Base-by-base conservation (phyloP, 768 basidiomycete genomes). In the Boletus eberwhitei region DNA sequence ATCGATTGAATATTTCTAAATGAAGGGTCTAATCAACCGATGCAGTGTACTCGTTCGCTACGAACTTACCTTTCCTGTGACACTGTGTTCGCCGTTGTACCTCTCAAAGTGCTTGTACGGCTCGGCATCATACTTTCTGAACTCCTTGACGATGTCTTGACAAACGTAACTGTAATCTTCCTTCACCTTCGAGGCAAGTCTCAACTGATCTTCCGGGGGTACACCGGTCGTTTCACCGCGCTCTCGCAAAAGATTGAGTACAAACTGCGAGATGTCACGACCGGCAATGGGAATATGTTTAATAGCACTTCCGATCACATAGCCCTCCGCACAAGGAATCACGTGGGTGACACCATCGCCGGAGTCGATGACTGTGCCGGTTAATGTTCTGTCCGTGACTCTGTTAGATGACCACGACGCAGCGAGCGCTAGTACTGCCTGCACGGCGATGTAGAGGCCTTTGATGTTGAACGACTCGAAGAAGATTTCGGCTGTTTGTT, bases 381-480 rank as follows among this genome's bases (percentile, higher is more conserved):
- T 98, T 52, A 96, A 82, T 1, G 92, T 94, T 59, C 94, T 86
- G 72, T 96, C 93, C 21, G 83, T 83, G 59, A 91, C 91, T 57
- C 87, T 84, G 71, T 88, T 90, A 55, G 91, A 94, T 1, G 93
- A 83, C 97, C 97, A 98, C 1, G 93, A 95, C 0, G 96, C 96
- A 5, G 97, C 97, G 58, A 99, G 89, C 0, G 97, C 97, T 11
- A 99, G 86, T 6, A 99, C 97, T 35, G 97, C 97, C 71, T 98
- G 97, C 0, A 99, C 97, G 48, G 95, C 97, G 64, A 99, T 98
- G 73, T 98, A 98, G 41, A 98, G 81, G 21, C 96, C 96, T 69
- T 94, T 90, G 76, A 98, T 95, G 74, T 98, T 98, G 85, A 99
- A 99, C 0, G 93, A 96, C 75, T 99, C 97, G 72, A 98, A 99